Evolutionary conservation across 2,329 filamentous ascomycete species (phyloP), one percentile per base, ranked within the genome.

Genomic region (Fusarium brachygibbosum): DNA sequence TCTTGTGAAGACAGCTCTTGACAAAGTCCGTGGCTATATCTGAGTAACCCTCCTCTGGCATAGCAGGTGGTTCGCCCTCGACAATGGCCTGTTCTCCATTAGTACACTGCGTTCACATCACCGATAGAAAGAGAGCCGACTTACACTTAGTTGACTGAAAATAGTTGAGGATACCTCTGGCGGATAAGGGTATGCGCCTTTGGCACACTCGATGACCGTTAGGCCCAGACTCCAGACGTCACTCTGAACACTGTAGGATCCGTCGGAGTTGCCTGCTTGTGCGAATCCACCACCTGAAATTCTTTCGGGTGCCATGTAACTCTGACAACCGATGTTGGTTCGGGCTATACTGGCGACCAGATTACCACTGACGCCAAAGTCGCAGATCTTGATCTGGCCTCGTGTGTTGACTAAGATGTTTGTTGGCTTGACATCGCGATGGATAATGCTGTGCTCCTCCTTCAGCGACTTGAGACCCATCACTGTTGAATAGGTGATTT

Each of bases 371-470:
- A 99, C 96, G 58, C 96, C 96, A 79, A 99, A 99, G 80, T 99
- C 96, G 80, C 96, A 99, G 60, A 99, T 97, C 82, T 99, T 99
- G 83, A 98, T 87, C 76, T 98, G 94, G 2, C 96, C 96, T 41
- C 87, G 87, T 3, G 91, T 92, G 80, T 98, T 99, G 79, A 93
- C 89, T 2, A 99, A 85, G 63, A 99, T 98, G 75, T 99, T 99
- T n/a, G 96, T 99, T 3, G 96, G 96, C 80, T 99, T 99, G 69
- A 99, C 96, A 77, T 99, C 96, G 69, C 96, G 91, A 78, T 99
- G 96, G 70, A 99, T 99, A 80, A 99, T 99, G 81, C 97, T 98
- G 83, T 99, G 96, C 66, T 98, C 94, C 67, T 99, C 96, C 79
- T 99, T 99, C 64, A 99, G 82, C 21, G 91, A 90, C 82, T 97